A percentile compares a stretch with the other conserved stretches of the same genome.
These are phyloP conservation scores for Neurospora sublineolata DNA, from an alignment of 495 filamentous ascomycete species.

Conservation along the genomic window DNA sequence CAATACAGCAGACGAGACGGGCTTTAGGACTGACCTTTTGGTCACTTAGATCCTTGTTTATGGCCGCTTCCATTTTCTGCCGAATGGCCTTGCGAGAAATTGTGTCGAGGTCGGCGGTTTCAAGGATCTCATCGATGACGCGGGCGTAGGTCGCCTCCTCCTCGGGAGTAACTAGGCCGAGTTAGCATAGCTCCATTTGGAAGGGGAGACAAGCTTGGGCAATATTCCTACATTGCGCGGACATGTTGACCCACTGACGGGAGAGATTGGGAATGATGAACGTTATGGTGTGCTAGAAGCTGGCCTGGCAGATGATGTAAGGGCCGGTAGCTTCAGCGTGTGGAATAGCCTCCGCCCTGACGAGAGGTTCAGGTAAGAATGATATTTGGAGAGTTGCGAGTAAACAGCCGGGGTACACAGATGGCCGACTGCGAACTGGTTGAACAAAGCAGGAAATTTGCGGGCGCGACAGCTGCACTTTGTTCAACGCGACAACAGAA, in stretches of 20 bases:
- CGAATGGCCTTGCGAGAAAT: slow-evolving; percentile 90
- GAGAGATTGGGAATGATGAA: background rate
- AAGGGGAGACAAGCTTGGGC: background rate
- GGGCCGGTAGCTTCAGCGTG: background rate
- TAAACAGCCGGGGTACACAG: background rate
- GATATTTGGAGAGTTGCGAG: background rate
- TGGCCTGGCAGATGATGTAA: background rate
- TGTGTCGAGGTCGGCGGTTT: slow-evolving; percentile 69
- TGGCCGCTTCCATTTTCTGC: slow-evolving; percentile 62
- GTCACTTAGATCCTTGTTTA: slow-evolving; percentile 66
- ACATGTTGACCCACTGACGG: slow-evolving; percentile 20
- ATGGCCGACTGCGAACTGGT: background rate
- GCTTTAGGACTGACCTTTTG: slow-evolving; percentile 57
- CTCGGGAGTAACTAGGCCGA: slow-evolving; percentile 50
- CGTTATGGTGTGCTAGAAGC: background rate
- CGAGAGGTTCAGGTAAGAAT: background rate
- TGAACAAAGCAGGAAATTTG: background rate
- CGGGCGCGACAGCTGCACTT: background rate
- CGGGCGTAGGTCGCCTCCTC: slow-evolving; percentile 57
- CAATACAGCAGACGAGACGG: background rate
- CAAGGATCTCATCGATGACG: slow-evolving; percentile 88
- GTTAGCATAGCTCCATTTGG: slow-evolving; percentile 3
- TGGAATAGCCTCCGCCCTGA: background rate
- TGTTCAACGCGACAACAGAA: background rate
- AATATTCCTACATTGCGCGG: slow-evolving; percentile 16